These are phyloP conservation scores for Eutrema salsugineum DNA, from an alignment of 441 rosid species.

Conservation along the genomic window DNA sequence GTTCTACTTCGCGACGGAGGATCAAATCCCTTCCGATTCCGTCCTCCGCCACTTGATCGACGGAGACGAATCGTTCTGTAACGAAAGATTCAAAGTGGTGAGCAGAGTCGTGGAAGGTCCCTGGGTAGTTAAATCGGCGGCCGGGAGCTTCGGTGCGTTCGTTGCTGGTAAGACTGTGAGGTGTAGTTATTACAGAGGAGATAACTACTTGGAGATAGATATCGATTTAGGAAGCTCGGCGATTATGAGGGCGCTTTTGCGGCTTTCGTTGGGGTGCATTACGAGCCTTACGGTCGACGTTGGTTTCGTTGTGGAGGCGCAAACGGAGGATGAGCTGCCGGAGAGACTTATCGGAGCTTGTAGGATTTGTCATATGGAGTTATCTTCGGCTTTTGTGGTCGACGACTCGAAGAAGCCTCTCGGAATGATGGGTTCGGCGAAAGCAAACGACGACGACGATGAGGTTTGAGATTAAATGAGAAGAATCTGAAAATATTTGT, in stretches of 20 bases:
- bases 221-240: constrained; percentile 69
- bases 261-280: constrained; percentile 49
- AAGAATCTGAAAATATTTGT: no score
- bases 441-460: constrained; percentile 42
- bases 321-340: constrained; percentile 71
- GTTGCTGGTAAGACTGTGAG: constrained; percentile 54
- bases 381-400: constrained; percentile 56
- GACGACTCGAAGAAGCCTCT: constrained; percentile 24
- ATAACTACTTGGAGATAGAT: constrained; percentile 72
- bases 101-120: constrained; percentile 79
- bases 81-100: constrained; percentile 70
- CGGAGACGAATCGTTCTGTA: constrained; percentile 62
- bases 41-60: constrained; percentile 50
- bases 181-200: constrained; percentile 64
- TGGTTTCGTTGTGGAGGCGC: constrained; percentile 76
- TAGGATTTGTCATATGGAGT: constrained; percentile 76
- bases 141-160: constrained; percentile 69
- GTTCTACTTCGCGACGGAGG: constrained; percentile 56
- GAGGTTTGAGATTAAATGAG: background rate
- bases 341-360: constrained; percentile 71
- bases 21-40: constrained; percentile 53
- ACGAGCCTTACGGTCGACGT: constrained; percentile 56
- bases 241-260: constrained; percentile 46
- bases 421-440: constrained; percentile 42
- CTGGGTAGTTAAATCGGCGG: constrained; percentile 70